Evolutionary conservation across 225 moss, liverwort and hornwort genomes (phyloP).

Genomic region (Ulota crispa): DNA sequence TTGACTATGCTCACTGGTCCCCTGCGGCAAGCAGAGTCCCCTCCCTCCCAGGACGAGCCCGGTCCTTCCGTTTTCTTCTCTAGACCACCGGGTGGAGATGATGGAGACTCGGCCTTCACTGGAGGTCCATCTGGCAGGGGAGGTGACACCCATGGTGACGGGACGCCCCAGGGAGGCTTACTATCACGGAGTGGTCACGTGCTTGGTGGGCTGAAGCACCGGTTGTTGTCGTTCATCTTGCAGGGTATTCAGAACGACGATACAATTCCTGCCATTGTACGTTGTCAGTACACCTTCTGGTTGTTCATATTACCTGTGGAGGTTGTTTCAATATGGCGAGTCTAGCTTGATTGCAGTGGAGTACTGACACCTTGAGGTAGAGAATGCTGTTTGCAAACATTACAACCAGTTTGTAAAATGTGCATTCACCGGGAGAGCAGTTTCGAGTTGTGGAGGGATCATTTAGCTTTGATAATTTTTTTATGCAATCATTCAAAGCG

Average conservation of each 20-base stretch:
- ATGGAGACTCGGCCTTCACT: constrained; percentile 32
- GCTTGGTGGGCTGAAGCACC: constrained; percentile 78
- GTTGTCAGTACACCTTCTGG: constrained; percentile 8
- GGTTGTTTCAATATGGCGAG: not conserved
- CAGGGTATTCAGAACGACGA: constrained; percentile 50
- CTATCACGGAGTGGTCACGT: constrained; percentile 31
- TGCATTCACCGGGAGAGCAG: not conserved
- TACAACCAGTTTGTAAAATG: not conserved
- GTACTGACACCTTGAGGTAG: not conserved
- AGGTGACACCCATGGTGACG: not conserved
- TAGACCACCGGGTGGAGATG: constrained; percentile 46
- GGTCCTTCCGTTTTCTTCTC: constrained; percentile 31
- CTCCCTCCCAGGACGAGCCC: constrained; percentile 33
- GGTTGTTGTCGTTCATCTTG: constrained; percentile 82
- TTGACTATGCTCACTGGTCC: constrained; percentile 25
- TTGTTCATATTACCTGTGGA: not conserved
- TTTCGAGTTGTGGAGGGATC: not conserved
- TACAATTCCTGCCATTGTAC: constrained; percentile 42
- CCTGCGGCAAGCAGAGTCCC: not conserved
- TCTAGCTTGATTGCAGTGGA: not conserved
- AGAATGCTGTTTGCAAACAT: not conserved
- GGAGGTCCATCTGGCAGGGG: constrained; percentile 5
- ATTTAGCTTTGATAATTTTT: not conserved
- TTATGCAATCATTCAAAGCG: not conserved
- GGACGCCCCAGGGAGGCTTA: constrained; percentile 9